Conservation (phyloP, 352 stramenopile species). For the Globisporangium nagaii region DNA sequence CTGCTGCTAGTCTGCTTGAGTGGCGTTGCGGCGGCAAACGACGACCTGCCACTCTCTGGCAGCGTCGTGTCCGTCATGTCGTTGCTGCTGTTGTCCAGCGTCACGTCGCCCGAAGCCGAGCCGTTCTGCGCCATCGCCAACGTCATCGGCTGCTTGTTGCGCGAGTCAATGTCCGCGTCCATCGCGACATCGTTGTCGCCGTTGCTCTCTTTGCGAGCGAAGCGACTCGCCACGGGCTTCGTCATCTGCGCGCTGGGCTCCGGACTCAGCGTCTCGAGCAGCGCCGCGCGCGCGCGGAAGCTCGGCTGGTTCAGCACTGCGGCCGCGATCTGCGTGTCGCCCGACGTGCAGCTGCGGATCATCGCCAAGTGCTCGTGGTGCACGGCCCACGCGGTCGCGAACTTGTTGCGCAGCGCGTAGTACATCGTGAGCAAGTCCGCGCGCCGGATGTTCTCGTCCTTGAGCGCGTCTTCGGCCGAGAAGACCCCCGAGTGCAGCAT, state of each 20-base stretch:
- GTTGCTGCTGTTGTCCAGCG: background rate
- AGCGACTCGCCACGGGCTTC: background rate
- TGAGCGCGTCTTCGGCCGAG: constrained; percentile 44
- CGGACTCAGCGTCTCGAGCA: constrained; percentile 65
- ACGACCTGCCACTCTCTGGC: background rate
- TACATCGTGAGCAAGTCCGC: constrained; percentile 83
- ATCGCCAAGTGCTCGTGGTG: constrained; percentile 71
- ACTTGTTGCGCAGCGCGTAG: constrained; percentile 73
- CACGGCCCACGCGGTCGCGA: constrained; percentile 64
- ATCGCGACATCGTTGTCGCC: constrained; percentile 25
- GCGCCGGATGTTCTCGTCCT: constrained; percentile 65
- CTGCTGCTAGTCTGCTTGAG: no score
- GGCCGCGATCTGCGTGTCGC: constrained; percentile 58
- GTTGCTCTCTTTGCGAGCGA: constrained; percentile 20
- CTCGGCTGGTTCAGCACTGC: constrained; percentile 52
- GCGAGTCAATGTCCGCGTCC: constrained; percentile 20
- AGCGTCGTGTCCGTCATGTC: constrained; percentile 1
- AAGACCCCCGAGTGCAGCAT: constrained; percentile 65
- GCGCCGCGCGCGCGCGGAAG: constrained; percentile 50
- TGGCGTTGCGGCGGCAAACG: background rate
- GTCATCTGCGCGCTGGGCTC: constrained; percentile 23
- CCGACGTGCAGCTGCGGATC: constrained; percentile 54
- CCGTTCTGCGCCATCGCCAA: background rate
- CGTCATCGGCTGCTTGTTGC: constrained; percentile 9
- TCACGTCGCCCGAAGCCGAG: background rate